Conservation (phyloP, 306 rosid genomes). For the Pyrus communis region DNA sequence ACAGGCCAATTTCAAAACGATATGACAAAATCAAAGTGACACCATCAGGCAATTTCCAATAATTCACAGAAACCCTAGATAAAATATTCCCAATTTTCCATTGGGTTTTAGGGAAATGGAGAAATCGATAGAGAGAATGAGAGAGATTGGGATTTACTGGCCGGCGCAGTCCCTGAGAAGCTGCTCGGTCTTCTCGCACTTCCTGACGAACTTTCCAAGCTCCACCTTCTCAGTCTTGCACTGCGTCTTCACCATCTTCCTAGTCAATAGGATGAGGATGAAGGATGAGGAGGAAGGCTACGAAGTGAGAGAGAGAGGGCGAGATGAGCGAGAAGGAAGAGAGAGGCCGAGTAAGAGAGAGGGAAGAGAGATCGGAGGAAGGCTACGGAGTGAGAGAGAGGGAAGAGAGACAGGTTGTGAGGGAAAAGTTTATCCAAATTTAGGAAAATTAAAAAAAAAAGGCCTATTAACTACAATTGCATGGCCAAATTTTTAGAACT, state of each 20-base stretch:
- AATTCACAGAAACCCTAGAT: not conserved
- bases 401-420: too few species aligned
- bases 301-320: too few species aligned
- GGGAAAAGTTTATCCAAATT: too few species aligned
- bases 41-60: not conserved
- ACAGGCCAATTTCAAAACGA: too few species aligned
- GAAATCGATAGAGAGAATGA: not conserved
- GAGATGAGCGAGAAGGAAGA: too few species aligned
- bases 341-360: too few species aligned
- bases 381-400: too few species aligned
- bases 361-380: too few species aligned
- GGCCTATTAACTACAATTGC: too few species aligned
- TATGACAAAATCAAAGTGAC: not conserved
- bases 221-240: slow-evolving; percentile 22
- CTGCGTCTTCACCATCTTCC: slow-evolving; percentile 51
- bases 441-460: too few species aligned
- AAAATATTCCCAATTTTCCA: not conserved
- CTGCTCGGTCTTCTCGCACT: slow-evolving; percentile 84
- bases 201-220: slow-evolving; percentile 66
- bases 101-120: not conserved
- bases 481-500: too few species aligned
- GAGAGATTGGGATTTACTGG: slow-evolving; percentile 19
- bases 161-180: slow-evolving; percentile 59
- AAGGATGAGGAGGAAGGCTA: too few species aligned
- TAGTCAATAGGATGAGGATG: slow-evolving; percentile 27